Percentiles rank a stretch among this genome's conserved stretches.
Conservation (phyloP, 495 filamentous ascomycete species). For the Neurospora africana region DNA sequence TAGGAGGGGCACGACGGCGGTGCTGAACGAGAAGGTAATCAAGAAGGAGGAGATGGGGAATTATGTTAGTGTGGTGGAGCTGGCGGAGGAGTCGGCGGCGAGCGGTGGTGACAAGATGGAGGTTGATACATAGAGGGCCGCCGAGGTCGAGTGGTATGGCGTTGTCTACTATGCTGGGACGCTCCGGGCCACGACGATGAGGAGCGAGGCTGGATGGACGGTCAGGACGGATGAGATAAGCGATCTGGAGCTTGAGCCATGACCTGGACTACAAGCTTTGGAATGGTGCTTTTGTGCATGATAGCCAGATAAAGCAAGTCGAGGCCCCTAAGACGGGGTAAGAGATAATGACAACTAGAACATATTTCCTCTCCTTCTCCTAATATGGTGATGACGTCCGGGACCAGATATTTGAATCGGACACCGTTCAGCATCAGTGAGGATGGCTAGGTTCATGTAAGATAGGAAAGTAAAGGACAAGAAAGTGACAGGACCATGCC, state of each 20-base stretch:
- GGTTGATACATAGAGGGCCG: constrained; percentile 54
- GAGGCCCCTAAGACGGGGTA: not conserved
- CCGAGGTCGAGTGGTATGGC: not conserved
- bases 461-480: not conserved
- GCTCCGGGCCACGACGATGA: not conserved
- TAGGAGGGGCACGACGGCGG: constrained; percentile 77
- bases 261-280: not conserved
- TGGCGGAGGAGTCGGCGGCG: constrained; percentile 40
- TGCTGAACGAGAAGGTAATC: constrained; percentile 87
- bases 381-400: not conserved
- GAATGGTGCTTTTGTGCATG: not conserved
- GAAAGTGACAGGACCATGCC: no score
- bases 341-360: not conserved
- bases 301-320: not conserved
- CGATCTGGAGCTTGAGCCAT: not conserved
- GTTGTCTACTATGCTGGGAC: not conserved
- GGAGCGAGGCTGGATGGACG: not conserved
- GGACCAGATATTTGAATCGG: not conserved
- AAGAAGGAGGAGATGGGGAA: constrained; percentile 88
- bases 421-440: not conserved
- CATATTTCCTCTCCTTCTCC: not conserved
- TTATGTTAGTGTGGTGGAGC: constrained; percentile 84
- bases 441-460: not conserved
- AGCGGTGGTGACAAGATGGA: constrained; percentile 90
- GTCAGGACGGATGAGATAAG: not conserved